These are phyloP conservation scores for Rhynchosporium secalis DNA, from an alignment of 2,329 filamentous ascomycete species.

Conservation along the genomic window DNA sequence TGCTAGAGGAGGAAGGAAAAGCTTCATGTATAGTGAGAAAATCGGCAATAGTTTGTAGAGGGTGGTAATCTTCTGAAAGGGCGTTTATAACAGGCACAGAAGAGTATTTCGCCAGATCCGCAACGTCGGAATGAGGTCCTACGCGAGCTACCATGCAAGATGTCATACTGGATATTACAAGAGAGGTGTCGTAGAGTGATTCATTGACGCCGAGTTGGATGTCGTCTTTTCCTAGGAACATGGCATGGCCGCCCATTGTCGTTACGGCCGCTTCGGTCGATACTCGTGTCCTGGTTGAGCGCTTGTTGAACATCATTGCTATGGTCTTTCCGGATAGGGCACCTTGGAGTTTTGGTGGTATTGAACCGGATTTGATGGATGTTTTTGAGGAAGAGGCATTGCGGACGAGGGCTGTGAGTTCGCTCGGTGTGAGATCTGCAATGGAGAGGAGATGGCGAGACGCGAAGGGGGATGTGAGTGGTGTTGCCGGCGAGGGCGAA, in stretches of 20 bases:
- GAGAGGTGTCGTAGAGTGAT: slow-evolving; percentile 86
- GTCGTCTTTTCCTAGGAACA: slow-evolving; percentile 95
- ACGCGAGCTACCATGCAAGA: slow-evolving; percentile 81
- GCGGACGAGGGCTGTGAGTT: slow-evolving; percentile 79
- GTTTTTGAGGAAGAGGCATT: slow-evolving; percentile 79
- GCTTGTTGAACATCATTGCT: slow-evolving; percentile 96
- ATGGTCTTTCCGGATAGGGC: slow-evolving; percentile 75
- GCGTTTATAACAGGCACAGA: slow-evolving; percentile 83
- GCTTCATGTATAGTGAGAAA: slow-evolving; percentile 86
- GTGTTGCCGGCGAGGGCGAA: slow-evolving; percentile 22
- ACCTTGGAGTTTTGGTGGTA: slow-evolving; percentile 58
- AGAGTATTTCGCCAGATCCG: slow-evolving; percentile 68
- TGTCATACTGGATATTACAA: slow-evolving; percentile 93
- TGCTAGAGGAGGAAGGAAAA: slow-evolving; percentile 51
- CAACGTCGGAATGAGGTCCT: slow-evolving; percentile 73
- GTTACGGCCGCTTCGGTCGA: slow-evolving; percentile 89
- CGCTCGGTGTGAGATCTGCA: slow-evolving; percentile 74
- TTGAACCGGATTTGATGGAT: slow-evolving; percentile 68
- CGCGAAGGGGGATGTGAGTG: slow-evolving; percentile 58
- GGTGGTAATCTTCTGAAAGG: slow-evolving; percentile 88
- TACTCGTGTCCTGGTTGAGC: slow-evolving; percentile 88
- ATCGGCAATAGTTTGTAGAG: slow-evolving; percentile 91
- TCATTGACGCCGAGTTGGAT: slow-evolving; percentile 98
- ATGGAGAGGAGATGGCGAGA: slow-evolving; percentile 80
- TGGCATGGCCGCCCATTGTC: slow-evolving; percentile 87